Base-by-base conservation (phyloP, 1,284 basidiomycete species). In the Pseudozyma flocculosa region DNA sequence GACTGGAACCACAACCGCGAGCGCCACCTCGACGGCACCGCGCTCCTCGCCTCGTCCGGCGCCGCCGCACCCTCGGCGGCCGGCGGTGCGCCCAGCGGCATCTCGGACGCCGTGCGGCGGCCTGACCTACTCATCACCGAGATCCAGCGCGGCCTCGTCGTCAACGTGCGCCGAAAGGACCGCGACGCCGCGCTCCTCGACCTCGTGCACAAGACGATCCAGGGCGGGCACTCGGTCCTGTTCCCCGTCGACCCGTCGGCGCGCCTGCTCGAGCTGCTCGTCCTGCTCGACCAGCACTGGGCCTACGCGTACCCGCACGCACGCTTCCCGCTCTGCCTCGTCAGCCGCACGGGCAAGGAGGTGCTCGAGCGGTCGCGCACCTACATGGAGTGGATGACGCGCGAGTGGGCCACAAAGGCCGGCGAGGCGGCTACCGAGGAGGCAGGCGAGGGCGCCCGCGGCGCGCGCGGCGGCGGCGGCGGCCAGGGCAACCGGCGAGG, bases 331-430 rank as follows among this genome's bases (percentile, higher is more conserved):
- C 88, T 99, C 29, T 98, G 94, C 76, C 84, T 99, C 18, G 84
- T 98, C 40, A 90, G 89, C 54, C 84, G 87, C 30, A 94, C 91
- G 1, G 92, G 89, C 2, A 86, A 88, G 61, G 94, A 98, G 79
- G 94, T 97, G 86, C 81, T 97, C 36, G 89, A 90, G 2, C 92
- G 94, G 70, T 90, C 95, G 17, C 82, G 92, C 50, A 94, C 90
- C 82, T 89, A 98, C 87, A 94, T 97, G 85, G 95, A 97, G 78
- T 98, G 94, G 93, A 87, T 97, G 70, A 92, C 93, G 15, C 91
- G 92, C 9, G 90, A 90, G 1, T 87, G 95, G 59, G 90, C 72
- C 3, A 69, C 59, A 26, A 68, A 67, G 49, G 50, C 59, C 15
- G 50, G 47, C 47, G 61, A 65, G 26, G 32, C 47, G 36, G 47